Evolutionary conservation across 1,139 yeast genomes (phyloP).

Genomic region (Hyphopichia buzzinii): DNA sequence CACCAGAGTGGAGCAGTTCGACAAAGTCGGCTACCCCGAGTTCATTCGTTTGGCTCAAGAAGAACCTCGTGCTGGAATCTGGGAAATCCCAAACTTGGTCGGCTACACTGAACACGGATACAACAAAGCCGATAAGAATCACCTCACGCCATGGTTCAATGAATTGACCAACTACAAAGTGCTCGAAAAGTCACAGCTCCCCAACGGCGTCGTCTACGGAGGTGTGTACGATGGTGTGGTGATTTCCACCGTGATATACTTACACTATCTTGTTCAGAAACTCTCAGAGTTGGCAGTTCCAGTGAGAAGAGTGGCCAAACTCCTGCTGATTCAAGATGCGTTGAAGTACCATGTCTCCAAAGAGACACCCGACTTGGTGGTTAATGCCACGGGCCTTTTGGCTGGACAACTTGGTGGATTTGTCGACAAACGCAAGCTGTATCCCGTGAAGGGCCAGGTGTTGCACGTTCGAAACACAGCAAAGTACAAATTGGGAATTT

Average conservation of each 20-base stretch:
- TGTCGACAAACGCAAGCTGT: slow-evolving; percentile 25
- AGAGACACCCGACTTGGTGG: slow-evolving; percentile 33
- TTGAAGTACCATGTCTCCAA: slow-evolving; percentile 20
- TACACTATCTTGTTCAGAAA: slow-evolving; percentile 42
- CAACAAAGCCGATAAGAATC: slow-evolving; percentile 7
- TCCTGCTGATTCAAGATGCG: slow-evolving; percentile 28
- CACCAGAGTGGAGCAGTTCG: slow-evolving; percentile 30
- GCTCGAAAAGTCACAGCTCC: slow-evolving; percentile 27
- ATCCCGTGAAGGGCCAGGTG: slow-evolving; percentile 39
- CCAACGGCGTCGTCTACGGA: slow-evolving; percentile 34
- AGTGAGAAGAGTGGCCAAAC: slow-evolving; percentile 26
- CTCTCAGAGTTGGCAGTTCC: slow-evolving; percentile 37
- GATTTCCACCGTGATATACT: slow-evolving; percentile 48
- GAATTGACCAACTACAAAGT: slow-evolving; percentile 33
- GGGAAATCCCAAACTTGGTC: slow-evolving; percentile 26
- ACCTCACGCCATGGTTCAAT: slow-evolving; percentile 46
- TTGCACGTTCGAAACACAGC: slow-evolving; percentile 38
- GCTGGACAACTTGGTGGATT: slow-evolving; percentile 32
- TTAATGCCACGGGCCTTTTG: slow-evolving; percentile 46
- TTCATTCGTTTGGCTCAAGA: slow-evolving; percentile 37
- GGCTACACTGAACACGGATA: slow-evolving; percentile 27
- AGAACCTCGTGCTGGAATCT: slow-evolving; percentile 49
- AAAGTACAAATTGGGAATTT: slow-evolving; percentile 25
- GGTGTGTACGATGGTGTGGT: slow-evolving; percentile 46
- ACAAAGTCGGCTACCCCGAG: slow-evolving; percentile 38